Evolutionary conservation across 2,329 filamentous ascomycete genomes (phyloP).

Genomic region (Fusarium sp.): DNA sequence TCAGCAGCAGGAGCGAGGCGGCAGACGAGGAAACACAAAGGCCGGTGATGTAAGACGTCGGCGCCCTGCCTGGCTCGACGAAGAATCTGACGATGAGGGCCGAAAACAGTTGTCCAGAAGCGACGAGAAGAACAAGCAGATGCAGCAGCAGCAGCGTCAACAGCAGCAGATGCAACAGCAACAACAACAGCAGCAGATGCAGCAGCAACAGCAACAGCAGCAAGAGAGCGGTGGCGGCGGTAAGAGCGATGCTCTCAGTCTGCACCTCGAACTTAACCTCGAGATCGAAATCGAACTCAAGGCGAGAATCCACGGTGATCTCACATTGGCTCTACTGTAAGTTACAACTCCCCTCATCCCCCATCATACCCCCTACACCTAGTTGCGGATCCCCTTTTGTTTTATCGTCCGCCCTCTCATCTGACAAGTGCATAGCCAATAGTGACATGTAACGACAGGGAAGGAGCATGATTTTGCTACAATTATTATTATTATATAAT

Average conservation of each 20-base stretch:
- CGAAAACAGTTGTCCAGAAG: conserved; percentile 23
- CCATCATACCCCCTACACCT: background rate
- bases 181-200: conserved; percentile 32
- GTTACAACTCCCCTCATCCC: conserved; percentile 28
- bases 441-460: conserved; percentile 44
- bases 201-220: conserved; percentile 36
- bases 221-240: conserved; percentile 30
- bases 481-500: conserved; percentile 13
- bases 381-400: conserved; percentile 3
- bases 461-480: conserved; percentile 21
- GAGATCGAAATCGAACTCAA: conserved; percentile 88
- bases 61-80: conserved; percentile 42
- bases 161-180: conserved; percentile 36
- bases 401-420: conserved; percentile 25
- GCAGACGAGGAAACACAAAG: conserved; percentile 22
- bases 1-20: conserved; percentile 28
- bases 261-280: conserved; percentile 82
- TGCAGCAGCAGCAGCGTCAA: conserved; percentile 13
- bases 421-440: conserved; percentile 35
- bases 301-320: conserved; percentile 85
- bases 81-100: conserved; percentile 38
- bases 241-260: conserved; percentile 61
- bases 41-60: conserved; percentile 18
- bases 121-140: conserved; percentile 7
- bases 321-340: conserved; percentile 77